Evolutionary conservation across 2,329 filamentous ascomycete species (phyloP).

Genomic region (Diaporthe velutina): DNA sequence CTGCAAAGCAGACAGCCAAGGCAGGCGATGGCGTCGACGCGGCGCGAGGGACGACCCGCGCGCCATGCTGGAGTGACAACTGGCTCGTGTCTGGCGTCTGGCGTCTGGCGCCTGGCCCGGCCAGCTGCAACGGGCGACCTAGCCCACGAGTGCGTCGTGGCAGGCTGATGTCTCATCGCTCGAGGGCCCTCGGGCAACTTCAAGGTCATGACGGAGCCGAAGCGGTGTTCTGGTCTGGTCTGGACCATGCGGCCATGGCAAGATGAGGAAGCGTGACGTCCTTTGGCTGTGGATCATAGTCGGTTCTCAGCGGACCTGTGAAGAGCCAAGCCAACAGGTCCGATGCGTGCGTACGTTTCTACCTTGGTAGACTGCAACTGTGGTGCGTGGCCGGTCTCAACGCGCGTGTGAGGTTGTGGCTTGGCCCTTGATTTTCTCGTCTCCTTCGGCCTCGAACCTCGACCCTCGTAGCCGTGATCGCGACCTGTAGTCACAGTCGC

Average conservation of each 20-base stretch:
- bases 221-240: constrained; percentile 15
- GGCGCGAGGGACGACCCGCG: constrained; percentile 20
- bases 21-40: constrained; percentile 17
- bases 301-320: constrained; percentile 30
- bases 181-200: background rate
- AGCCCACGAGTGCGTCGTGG: constrained; percentile 1
- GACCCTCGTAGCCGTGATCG: background rate
- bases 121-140: constrained; percentile 23
- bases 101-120: background rate
- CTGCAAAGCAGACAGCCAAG: constrained; percentile 7
- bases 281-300: constrained; percentile 24
- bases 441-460: background rate
- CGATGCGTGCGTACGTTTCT: background rate
- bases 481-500: background rate
- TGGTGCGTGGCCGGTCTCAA: background rate
- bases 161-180: constrained; percentile 8
- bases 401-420: background rate
- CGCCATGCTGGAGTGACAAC: constrained; percentile 10
- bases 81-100: constrained; percentile 1
- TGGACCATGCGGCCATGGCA: background rate
- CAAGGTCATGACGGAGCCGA: background rate
- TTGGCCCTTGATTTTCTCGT: background rate
- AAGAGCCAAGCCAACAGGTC: constrained; percentile 32
- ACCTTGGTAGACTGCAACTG: background rate
- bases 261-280: constrained; percentile 12